These are phyloP conservation scores for Venturiaceae sp. DNA, from an alignment of 2,329 filamentous ascomycete species.

Conservation along the genomic window DNA sequence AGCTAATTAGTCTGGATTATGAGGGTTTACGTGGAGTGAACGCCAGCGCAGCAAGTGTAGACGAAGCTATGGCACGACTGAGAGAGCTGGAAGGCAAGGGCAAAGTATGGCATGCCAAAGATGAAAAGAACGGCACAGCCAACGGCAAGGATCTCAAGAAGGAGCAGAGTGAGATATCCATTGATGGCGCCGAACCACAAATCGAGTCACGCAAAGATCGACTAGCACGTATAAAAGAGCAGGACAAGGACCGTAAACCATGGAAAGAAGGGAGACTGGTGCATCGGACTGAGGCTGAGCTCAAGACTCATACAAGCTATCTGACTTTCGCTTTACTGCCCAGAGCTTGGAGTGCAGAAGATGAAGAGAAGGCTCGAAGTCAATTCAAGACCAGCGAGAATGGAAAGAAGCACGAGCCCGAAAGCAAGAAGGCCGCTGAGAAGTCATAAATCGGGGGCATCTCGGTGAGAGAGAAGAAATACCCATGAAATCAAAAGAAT, in stretches of 20 bases:
- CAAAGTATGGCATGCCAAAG: constrained; percentile 17
- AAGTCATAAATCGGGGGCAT: no score
- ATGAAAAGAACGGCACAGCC: constrained; percentile 13
- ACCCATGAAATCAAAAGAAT: no score
- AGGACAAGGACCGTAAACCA: constrained; percentile 37
- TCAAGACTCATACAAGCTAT: constrained; percentile 97
- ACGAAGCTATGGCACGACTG: constrained; percentile 67
- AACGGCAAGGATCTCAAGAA: constrained; percentile 18
- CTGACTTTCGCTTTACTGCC: constrained; percentile 86
- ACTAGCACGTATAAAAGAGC: constrained; percentile 22
- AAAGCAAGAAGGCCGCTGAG: not conserved
- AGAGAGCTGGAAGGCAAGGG: constrained; percentile 59
- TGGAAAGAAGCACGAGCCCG: not conserved
- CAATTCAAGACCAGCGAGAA: not conserved
- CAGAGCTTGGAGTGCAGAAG: constrained; percentile 72
- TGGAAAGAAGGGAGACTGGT: constrained; percentile 71
- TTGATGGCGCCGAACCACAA: constrained; percentile 13
- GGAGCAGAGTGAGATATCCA: constrained; percentile 18
- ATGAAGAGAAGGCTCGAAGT: constrained; percentile 50
- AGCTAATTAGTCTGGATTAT: constrained; percentile 63
- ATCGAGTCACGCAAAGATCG: constrained; percentile 14
- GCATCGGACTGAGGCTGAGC: constrained; percentile 73
- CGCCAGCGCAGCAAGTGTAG: constrained; percentile 61
- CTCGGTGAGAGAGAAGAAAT: no score
- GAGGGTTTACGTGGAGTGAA: constrained; percentile 60